Conservation (phyloP, 495 filamentous ascomycete species). For the Aspergillus carlsbadensis region DNA sequence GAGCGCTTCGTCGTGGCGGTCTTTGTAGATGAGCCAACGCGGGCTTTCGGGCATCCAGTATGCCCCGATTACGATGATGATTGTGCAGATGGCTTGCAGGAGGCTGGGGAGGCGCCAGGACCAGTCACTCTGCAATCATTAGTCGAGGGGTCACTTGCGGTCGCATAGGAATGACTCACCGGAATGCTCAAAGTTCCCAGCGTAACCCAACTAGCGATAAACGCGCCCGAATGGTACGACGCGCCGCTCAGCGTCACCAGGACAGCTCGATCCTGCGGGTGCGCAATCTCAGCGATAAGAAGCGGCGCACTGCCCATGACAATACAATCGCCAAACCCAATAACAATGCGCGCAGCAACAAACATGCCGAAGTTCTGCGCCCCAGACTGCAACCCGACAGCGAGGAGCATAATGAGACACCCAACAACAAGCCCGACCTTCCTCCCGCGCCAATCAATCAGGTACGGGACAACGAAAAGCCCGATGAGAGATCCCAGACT, state of each 20-base stretch:
- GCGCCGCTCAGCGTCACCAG: neutral
- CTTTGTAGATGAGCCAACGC: conserved; percentile 42
- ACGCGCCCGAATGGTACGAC: neutral
- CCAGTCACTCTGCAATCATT: neutral
- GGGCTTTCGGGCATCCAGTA: conserved; percentile 6
- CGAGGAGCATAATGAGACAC: conserved; percentile 24
- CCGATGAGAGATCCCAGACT: conserved; percentile 23
- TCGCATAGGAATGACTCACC: no score
- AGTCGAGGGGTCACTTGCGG: no score
- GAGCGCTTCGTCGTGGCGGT: conserved; percentile 37
- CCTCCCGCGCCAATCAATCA: conserved; percentile 21
- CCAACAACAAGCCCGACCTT: conserved; percentile 19
- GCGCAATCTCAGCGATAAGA: conserved; percentile 9
- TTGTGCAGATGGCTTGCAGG: neutral
- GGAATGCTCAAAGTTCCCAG: neutral
- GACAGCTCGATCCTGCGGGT: conserved; percentile 4
- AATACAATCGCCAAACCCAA: conserved; percentile 3
- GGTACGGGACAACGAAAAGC: conserved; percentile 19
- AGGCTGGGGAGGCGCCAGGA: conserved; percentile 7
- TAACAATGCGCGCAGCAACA: neutral
- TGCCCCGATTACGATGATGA: neutral
- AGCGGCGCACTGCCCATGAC: conserved; percentile 3
- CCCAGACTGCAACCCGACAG: conserved; percentile 9
- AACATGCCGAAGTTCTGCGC: conserved; percentile 8
- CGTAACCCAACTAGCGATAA: conserved; percentile 9